A percentile compares a stretch with the other conserved stretches of the same genome.
These are phyloP conservation scores for Coelastrella sp. DNA, from an alignment of 139 green algal genomes.

Conservation along the genomic window DNA sequence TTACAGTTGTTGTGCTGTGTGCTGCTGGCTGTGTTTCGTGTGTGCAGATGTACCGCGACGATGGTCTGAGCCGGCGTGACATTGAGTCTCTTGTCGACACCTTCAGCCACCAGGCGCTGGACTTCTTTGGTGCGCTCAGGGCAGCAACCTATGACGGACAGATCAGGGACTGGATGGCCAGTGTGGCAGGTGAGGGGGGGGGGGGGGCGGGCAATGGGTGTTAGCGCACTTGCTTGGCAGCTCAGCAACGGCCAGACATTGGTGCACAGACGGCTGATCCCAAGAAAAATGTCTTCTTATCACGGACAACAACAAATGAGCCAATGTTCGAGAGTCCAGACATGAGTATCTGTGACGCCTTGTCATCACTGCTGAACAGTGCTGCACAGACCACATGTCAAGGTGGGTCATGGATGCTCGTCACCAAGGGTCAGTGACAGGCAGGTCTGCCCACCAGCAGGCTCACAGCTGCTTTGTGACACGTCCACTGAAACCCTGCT, in stretches of 20 bases:
- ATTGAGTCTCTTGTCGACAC: constrained; percentile 79
- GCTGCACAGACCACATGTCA: too few relatives aligned
- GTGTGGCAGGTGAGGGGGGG: constrained; percentile 48
- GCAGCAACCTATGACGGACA: constrained; percentile 85
- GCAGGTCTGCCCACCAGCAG: background rate
- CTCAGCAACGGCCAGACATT: too few relatives aligned
- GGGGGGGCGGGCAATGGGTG: too few relatives aligned
- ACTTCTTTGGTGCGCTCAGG: constrained; percentile 91
- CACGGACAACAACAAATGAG: too few relatives aligned
- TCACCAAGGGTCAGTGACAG: too few relatives aligned
- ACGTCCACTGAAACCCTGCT: background rate
- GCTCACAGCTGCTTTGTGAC: background rate
- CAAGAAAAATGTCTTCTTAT: too few relatives aligned
- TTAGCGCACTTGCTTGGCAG: too few relatives aligned
- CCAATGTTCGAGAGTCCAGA: too few relatives aligned
- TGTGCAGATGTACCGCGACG: constrained; percentile 80
- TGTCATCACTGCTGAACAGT: too few relatives aligned
- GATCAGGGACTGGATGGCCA: constrained; percentile 82
- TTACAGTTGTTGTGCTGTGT: background rate
- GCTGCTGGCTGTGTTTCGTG: background rate
- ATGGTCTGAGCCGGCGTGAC: constrained; percentile 79
- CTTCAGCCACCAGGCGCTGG: constrained; percentile 85
- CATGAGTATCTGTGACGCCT: too few relatives aligned
- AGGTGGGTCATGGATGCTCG: too few relatives aligned
- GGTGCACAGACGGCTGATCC: too few relatives aligned